Evolutionary conservation across 257 asterid species (phyloP).

Genomic region (Solanum habrochaites): DNA sequence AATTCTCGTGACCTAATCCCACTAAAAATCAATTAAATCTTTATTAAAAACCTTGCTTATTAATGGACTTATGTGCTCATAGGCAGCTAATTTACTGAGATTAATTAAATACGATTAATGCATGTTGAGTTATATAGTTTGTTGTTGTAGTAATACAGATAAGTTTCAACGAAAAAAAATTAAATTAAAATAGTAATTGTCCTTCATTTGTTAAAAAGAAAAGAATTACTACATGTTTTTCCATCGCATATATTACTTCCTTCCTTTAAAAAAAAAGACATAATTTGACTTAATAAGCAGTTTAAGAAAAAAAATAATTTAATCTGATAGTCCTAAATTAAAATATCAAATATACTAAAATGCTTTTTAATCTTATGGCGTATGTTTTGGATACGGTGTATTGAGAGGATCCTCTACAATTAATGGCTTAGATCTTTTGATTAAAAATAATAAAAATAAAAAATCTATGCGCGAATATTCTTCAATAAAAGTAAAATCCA

Average conservation of each 20-base stretch:
- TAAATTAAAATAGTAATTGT: neutral
- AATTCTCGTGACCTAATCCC: neutral
- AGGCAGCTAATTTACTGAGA: neutral
- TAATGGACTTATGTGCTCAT: neutral
- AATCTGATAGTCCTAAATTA: fast-evolving
- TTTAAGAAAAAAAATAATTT: too few species aligned
- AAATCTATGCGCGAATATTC: too few species aligned
- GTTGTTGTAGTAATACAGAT: neutral
- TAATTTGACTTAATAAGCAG: too few species aligned
- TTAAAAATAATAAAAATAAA: too few species aligned
- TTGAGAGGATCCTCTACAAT: too few species aligned
- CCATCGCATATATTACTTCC: neutral
- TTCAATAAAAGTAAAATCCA: too few species aligned
- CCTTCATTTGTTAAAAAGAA: neutral
- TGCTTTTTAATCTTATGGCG: fast-evolving
- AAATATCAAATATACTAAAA: too few species aligned
- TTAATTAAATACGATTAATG: neutral
- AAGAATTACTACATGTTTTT: neutral
- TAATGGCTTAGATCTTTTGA: too few species aligned
- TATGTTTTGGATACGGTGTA: too few species aligned
- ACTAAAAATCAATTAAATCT: neutral
- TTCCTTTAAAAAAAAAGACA: fast-evolving
- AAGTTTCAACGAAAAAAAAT: neutral
- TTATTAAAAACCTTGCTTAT: neutral
- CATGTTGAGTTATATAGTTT: neutral